Percentiles rank a stretch among this genome's conserved stretches.
Conservation (phyloP, 495 filamentous ascomycete species). For the Talaromyces ruber region DNA sequence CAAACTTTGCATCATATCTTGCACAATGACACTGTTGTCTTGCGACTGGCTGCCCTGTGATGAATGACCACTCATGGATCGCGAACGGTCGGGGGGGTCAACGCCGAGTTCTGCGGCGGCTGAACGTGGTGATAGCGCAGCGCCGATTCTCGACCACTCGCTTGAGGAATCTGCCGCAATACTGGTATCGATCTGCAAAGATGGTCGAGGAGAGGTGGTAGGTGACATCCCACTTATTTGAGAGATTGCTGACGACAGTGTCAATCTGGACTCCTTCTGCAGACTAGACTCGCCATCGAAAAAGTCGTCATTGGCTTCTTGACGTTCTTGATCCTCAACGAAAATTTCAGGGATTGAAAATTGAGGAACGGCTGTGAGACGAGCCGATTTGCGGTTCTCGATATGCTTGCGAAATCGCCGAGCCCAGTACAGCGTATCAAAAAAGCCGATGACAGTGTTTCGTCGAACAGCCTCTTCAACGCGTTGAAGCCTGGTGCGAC, state of each 20-base stretch:
- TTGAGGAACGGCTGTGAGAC: slow-evolving; percentile 68
- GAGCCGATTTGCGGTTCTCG: slow-evolving; percentile 57
- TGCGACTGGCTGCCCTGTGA: slow-evolving; percentile 20
- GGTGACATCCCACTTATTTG: slow-evolving; percentile 19
- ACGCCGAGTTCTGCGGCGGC: neutral
- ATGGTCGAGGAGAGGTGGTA: slow-evolving; percentile 13
- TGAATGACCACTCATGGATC: neutral
- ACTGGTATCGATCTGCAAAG: slow-evolving; percentile 31
- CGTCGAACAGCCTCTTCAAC: slow-evolving; percentile 94
- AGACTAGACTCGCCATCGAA: slow-evolving; percentile 9
- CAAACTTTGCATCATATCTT: slow-evolving; percentile 72
- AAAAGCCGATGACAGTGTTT: slow-evolving; percentile 86
- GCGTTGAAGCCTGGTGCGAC: slow-evolving; percentile 79
- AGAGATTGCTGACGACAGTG: slow-evolving; percentile 13
- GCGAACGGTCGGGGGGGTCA: neutral
- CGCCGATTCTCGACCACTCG: slow-evolving; percentile 38
- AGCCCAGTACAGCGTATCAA: slow-evolving; percentile 88
- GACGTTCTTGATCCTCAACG: slow-evolving; percentile 58
- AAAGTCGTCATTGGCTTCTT: slow-evolving; percentile 18
- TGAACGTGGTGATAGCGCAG: slow-evolving; percentile 31
- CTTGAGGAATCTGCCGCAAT: slow-evolving; percentile 27
- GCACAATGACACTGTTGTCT: slow-evolving; percentile 58
- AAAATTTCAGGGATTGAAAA: slow-evolving; percentile 86
- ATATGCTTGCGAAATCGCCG: slow-evolving; percentile 68
- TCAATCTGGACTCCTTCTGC: slow-evolving; percentile 8